Conservation (phyloP, 495 filamentous ascomycete species). For the Aspergillus affinis region DNA sequence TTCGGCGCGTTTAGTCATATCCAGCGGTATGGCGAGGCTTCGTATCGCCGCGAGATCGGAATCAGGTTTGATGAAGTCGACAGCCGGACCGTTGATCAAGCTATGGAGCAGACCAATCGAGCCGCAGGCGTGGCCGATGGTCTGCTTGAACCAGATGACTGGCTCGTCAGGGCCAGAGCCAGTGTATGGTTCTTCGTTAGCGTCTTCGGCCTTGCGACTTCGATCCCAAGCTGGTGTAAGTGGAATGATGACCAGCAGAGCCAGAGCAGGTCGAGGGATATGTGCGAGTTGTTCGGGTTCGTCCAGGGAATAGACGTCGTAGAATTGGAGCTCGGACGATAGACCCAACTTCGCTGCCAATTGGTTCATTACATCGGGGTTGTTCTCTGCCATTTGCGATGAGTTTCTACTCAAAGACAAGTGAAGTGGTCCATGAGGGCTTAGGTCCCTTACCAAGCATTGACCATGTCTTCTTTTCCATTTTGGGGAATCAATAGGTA, state of each 20-base stretch:
- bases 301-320: constrained; percentile 11
- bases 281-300: background rate
- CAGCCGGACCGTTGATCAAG: constrained; percentile 12
- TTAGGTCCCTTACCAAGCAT: constrained; percentile 5
- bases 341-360: constrained; percentile 4
- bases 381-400: constrained; percentile 12
- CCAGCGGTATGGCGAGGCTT: constrained; percentile 5
- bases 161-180: constrained; percentile 9
- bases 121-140: constrained; percentile 15
- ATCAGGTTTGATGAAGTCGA: constrained; percentile 7
- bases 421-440: constrained; percentile 2
- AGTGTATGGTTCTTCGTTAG: constrained; percentile 2
- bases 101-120: constrained; percentile 13
- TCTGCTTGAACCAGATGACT: constrained; percentile 16
- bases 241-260: constrained; percentile 13
- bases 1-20: constrained; percentile 7
- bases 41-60: constrained; percentile 10
- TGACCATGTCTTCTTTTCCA: constrained; percentile 8
- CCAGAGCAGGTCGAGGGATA: constrained; percentile 9
- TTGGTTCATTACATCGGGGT: constrained; percentile 14
- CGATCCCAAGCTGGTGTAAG: constrained; percentile 7
- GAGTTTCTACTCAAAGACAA: background rate
- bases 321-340: constrained; percentile 11
- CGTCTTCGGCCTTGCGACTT: constrained; percentile 11
- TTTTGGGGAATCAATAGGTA: background rate